Evolutionary conservation across 495 filamentous ascomycete species (phyloP).

Genomic region (Aspergillus olivimuriae): DNA sequence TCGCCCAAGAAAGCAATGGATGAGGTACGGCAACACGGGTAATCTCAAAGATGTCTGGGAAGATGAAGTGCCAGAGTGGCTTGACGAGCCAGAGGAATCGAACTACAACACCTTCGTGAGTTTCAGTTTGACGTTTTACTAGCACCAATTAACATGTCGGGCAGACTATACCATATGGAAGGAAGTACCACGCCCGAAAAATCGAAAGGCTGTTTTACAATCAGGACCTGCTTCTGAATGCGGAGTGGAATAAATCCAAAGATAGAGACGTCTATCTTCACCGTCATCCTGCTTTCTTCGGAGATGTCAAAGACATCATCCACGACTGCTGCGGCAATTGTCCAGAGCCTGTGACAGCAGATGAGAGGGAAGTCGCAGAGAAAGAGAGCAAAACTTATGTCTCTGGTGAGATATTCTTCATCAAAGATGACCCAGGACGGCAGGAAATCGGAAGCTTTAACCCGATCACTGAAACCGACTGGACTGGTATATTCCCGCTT

Average conservation of each 20-base stretch:
- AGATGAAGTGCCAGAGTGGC: slow-evolving; percentile 78
- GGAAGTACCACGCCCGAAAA: slow-evolving; percentile 59
- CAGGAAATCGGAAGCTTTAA: slow-evolving; percentile 70
- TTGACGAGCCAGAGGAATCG: slow-evolving; percentile 63
- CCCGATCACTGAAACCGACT: slow-evolving; percentile 72
- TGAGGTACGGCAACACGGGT: slow-evolving; percentile 24
- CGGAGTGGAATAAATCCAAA: slow-evolving; percentile 73
- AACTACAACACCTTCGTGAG: slow-evolving; percentile 65
- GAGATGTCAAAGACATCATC: slow-evolving; percentile 58
- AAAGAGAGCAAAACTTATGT: slow-evolving; percentile 69
- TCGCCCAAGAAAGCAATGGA: slow-evolving; percentile 36
- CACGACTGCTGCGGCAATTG: slow-evolving; percentile 76
- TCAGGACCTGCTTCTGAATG: slow-evolving; percentile 75
- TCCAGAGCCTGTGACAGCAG: slow-evolving; percentile 57
- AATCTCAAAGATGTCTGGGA: slow-evolving; percentile 68
- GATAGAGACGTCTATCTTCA: slow-evolving; percentile 68
- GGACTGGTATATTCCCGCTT: slow-evolving; percentile 56
- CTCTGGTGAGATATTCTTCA: slow-evolving; percentile 60
- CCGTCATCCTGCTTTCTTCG: slow-evolving; percentile 72
- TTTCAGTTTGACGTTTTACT: neutral
- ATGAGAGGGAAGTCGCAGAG: slow-evolving; percentile 61
- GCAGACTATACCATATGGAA: slow-evolving; percentile 66
- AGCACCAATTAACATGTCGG: neutral
- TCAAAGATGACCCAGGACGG: slow-evolving; percentile 72
- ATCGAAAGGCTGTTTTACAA: slow-evolving; percentile 76